Base-by-base conservation (phyloP, 768 basidiomycete species). In the Mycena sanguinolenta region DNA sequence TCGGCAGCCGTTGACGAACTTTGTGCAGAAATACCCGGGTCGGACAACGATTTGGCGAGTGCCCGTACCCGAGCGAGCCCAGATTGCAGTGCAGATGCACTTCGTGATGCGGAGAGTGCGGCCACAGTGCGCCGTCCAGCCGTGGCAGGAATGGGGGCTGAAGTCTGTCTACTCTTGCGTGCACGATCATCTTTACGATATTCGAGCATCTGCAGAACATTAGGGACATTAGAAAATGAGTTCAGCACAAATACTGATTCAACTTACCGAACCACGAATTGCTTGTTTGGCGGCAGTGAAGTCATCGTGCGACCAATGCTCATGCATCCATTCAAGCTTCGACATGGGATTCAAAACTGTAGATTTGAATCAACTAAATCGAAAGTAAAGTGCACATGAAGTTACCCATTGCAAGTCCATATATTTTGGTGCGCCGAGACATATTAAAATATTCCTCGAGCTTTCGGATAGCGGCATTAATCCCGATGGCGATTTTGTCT, bases 371-470 rank as follows among this genome's bases (percentile, higher is more conserved):
- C 5, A 46, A 19, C 19, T 42, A 10, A 36, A 25, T 7, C 9
- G 5, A 38, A 36, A 38, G 34, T 16, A 27, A n/a, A n/a, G n/a
- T n/a, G n/a, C n/a, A 17, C 7, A 3, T 34, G 6, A 42, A 28
- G 25, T 21, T 63, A 77, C 75, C 61, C 74, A 75, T 76, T 6
- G 74, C 73, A 1, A 75, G 64, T 17, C 28, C 53, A 42, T 76
- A 73, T 6, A 76, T 67, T 38, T 63, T 67, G 2, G 75, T 70
- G 0, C 58, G 57, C 36, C 70, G 68, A 28, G 75, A 68, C 67
- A 70, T 53, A 8, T 53, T 39, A 1, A 74, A 54, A 42, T 74
- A 77, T 52, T 76, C 71, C 42, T 74, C 66, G 32, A 77, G 63
- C 52, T 77, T 77, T 1, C 52, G 23, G 10, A 74, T 50, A 10